A percentile compares a stretch with the other conserved stretches of the same genome.
Evolutionary conservation across 2,329 filamentous ascomycete species (phyloP).

Genomic region (Zymoseptoria tritici): DNA sequence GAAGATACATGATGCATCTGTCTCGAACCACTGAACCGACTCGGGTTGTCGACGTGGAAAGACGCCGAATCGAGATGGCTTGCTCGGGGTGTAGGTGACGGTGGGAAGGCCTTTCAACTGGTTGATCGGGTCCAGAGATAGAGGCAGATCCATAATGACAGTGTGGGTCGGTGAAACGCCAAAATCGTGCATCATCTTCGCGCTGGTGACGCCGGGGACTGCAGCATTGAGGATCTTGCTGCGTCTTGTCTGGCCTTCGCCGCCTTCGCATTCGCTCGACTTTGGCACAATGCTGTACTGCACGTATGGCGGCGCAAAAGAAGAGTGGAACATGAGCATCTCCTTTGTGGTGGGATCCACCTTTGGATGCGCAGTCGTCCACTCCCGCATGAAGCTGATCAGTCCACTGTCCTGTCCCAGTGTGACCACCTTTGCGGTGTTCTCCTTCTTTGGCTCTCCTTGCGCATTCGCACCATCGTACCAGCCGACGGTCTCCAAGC

Average conservation of each 20-base stretch:
- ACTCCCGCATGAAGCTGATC: conserved; percentile 58
- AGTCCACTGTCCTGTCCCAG: conserved; percentile 37
- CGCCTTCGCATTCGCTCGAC: neutral
- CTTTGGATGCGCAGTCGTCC: conserved; percentile 63
- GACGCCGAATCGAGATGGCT: conserved; percentile 56
- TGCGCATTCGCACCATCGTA: conserved; percentile 55
- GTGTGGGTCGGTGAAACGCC: conserved; percentile 57
- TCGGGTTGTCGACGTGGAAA: conserved; percentile 56
- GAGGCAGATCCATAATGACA: conserved; percentile 61
- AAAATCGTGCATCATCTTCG: conserved; percentile 73
- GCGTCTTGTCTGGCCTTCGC: neutral
- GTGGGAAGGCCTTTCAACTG: conserved; percentile 49
- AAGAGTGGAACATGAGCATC: conserved; percentile 60
- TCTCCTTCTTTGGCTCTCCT: conserved; percentile 35
- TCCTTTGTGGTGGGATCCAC: conserved; percentile 59
- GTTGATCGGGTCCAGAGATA: conserved; percentile 58
- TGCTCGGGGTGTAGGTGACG: conserved; percentile 52
- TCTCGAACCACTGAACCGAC: conserved; percentile 59
- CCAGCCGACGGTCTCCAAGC: conserved; percentile 63
- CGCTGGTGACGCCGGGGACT: conserved; percentile 53
- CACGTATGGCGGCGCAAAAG: conserved; percentile 58
- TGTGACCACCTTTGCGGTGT: conserved; percentile 8
- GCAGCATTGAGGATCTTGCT: conserved; percentile 43
- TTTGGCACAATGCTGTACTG: conserved; percentile 55
- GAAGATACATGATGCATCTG: conserved; percentile 60